Evolutionary conservation across 345 rosid species (phyloP), one percentile per base, ranked within the genome.

Genomic region (Cardamine occulta): DNA sequence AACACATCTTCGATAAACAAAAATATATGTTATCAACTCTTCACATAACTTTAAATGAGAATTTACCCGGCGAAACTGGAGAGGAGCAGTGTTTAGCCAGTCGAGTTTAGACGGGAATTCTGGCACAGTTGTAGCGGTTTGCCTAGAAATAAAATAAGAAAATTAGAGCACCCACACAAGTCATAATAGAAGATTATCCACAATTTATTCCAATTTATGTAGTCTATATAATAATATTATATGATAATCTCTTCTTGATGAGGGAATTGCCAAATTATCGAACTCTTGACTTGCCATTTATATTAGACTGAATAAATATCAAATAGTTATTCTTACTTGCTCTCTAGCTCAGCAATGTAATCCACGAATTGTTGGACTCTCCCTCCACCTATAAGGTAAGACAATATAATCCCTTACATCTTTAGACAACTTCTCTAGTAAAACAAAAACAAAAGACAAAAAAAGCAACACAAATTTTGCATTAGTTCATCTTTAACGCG

Each of bases 81-180:
- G 96, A 64, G 98, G 98, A 48, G 91, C 83, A 14, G 94, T 78
- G 81, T 94, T 94, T 51, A 94, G 83, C 97, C 98, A 94, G 76
- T 94, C 96, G 9, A 94, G 93, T 84, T 85, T 88, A 28, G 86
- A 31, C 9, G 97, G 96, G 77, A 91, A 91, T 77, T 94, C 97
- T 14, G 98, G 98, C 64, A 94, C 93, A 51, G 58, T 21, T 39
- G 86, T 79, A 74, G 95, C 85, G 66, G 86, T 80, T 80, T 87
- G 88, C 72, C 97, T 93, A 71, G 39, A 26, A 74, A 29, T 39
- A 66, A 48, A 73, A 40, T 63, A 79, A 69, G 6, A 67, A 2
- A 34, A 49, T 28, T 40, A 34, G 60, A 52, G 34, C 21, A 54
- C 15, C 24, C 62, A 52, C 52, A 64, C 64, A 40, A 65, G 29